Percentiles rank a stretch among this genome's conserved stretches.
Evolutionary conservation across 768 basidiomycete species (phyloP).

Genomic region (Galerina marginata): DNA sequence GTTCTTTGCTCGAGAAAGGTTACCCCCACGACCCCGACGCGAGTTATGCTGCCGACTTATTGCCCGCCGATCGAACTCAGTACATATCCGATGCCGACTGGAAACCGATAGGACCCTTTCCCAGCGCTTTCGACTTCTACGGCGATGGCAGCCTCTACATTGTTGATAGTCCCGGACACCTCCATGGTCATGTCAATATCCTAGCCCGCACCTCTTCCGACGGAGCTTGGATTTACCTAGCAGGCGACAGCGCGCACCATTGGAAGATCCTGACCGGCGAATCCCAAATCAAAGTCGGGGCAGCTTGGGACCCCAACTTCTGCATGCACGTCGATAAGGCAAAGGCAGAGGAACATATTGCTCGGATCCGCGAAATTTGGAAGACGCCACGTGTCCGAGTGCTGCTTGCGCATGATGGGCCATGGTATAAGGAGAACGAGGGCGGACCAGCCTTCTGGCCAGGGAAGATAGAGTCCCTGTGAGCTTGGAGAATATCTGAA

Average conservation of each 20-base stretch:
- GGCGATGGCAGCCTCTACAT: slow-evolving; percentile 65
- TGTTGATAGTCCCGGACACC: slow-evolving; percentile 61
- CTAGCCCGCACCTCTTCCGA: slow-evolving; percentile 60
- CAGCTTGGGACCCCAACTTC: slow-evolving; percentile 29
- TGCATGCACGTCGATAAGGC: slow-evolving; percentile 52
- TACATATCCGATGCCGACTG: slow-evolving; percentile 41
- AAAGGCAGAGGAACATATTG: slow-evolving; percentile 47
- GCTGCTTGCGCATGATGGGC: slow-evolving; percentile 57
- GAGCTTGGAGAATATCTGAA: no score
- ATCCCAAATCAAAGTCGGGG: slow-evolving; percentile 40
- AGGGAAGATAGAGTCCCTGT: slow-evolving; percentile 32
- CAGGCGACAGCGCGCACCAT: slow-evolving; percentile 61
- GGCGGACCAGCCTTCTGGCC: slow-evolving; percentile 50
- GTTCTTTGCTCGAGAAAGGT: slow-evolving; percentile 38
- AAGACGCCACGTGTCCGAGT: slow-evolving; percentile 46
- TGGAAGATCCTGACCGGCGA: slow-evolving; percentile 53
- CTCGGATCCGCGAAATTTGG: slow-evolving; percentile 42
- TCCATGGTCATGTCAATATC: slow-evolving; percentile 58
- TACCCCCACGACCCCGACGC: slow-evolving; percentile 48
- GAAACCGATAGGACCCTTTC: slow-evolving; percentile 54
- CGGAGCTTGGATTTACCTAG: slow-evolving; percentile 61
- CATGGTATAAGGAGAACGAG: slow-evolving; percentile 55
- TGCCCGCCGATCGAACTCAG: slow-evolving; percentile 42
- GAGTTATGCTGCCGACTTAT: slow-evolving; percentile 32
- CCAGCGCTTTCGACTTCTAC: slow-evolving; percentile 55